Conservation (phyloP, 2,329 filamentous ascomycete genomes). For the Fonsecaea pedrosoi region DNA sequence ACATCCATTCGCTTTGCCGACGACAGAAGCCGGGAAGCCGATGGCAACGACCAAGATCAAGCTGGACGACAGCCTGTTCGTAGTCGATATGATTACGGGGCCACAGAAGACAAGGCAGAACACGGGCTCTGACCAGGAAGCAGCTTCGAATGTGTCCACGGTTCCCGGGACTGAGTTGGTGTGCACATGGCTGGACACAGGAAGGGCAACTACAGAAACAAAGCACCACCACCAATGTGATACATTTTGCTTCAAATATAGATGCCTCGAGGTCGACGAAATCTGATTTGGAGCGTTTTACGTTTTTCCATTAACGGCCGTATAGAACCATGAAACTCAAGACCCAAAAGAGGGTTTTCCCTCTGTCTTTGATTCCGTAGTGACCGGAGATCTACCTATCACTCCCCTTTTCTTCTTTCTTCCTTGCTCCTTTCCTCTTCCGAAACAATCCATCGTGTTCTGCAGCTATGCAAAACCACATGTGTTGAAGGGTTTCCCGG, state of each 20-base stretch:
- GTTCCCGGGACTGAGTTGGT: neutral
- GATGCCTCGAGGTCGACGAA: neutral
- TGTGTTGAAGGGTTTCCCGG: no score
- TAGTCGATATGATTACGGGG: constrained; percentile 30
- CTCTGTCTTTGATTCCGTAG: neutral
- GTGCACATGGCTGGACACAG: neutral
- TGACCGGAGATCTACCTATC: neutral
- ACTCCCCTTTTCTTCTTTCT: neutral
- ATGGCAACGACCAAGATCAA: constrained; percentile 9
- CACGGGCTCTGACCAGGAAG: constrained; percentile 11
- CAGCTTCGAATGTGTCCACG: constrained; percentile 2
- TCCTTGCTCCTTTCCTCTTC: neutral
- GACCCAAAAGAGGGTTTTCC: neutral
- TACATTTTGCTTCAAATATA: neutral
- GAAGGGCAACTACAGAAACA: neutral
- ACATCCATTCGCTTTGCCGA: constrained; percentile 33
- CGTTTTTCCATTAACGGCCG: neutral
- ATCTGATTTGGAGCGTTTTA: neutral
- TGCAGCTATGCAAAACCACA: no score
- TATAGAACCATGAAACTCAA: neutral
- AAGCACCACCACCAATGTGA: neutral
- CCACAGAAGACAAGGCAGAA: constrained; percentile 6
- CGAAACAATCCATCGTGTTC: neutral
- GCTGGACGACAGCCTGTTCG: constrained; percentile 15
- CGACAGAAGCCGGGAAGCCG: neutral